Base-by-base conservation (phyloP, 1,284 basidiomycete species). In the Ganoderma boninense region DNA sequence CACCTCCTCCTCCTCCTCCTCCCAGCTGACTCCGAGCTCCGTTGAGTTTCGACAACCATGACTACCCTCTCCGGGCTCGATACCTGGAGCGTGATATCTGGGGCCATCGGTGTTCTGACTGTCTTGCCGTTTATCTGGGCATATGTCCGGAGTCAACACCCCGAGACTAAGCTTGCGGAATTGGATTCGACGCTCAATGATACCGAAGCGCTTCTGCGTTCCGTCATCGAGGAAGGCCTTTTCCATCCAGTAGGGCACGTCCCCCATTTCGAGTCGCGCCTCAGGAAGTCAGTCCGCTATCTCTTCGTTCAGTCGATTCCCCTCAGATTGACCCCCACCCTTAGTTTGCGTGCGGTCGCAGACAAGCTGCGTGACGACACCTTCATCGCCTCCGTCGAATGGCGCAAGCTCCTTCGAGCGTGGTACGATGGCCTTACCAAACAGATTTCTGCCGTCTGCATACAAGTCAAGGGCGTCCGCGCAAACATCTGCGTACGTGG, bases 211-310 rank as follows among this genome's bases (percentile, higher is more conserved):
- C 42, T 62, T 35, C 43, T 62, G 14, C 62, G 43, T 11, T 62
- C 62, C 3, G 26, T 62, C 43, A 8, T 62, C 10, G 62, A 62
- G 32, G 62, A 62, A 32, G 62, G 62, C 3, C 32, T 66, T 0
- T n/a, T 32, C 3, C 16, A 40, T 26, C 65, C 57, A 18, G 46
- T 61, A 5, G 1, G 3, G 69, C 79, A 78, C 11, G 78, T 77
- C 1, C 79, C 69, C 20, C 73, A 64, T 20, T 76, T 67, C 4
- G 62, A 63, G 29, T 29, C 26, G 18, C 26, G n/a, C n/a, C 16
- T 63, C 7, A 16, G 14, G 6, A 13, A 18, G 61, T 62, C n/a
- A 32, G 56, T 38, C 35, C 35, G 13, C 14, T 35, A 1, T 59
- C 20, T 29, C n/a, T 18, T 4, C 16, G 29, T 18, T 14, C 14